Percentiles rank a stretch among this genome's conserved stretches.
phyloP scores from a whole-genome alignment of 1,284 basidiomycete genomes.

The Cutaneotrichosporon arboriforme region DNA sequence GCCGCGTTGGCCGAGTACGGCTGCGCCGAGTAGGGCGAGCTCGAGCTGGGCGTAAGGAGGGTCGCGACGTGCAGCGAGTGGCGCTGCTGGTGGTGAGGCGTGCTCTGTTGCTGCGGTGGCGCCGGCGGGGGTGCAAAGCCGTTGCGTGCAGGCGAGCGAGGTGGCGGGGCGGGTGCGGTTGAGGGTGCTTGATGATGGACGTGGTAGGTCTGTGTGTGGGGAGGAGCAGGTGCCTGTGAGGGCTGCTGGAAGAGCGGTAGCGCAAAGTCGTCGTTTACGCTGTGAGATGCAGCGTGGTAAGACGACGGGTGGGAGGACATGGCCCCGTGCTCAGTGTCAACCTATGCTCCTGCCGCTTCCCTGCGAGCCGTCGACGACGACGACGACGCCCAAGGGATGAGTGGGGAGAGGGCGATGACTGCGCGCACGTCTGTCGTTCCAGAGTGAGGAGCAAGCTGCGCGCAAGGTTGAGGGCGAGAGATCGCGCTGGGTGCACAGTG shows the following conservation, averaged over 20 bases:
- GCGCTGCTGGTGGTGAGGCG: constrained; percentile 1
- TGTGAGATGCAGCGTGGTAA: constrained; percentile 25
- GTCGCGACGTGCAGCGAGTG: not conserved
- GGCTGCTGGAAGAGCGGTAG: constrained; percentile 35
- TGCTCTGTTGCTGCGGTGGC: constrained; percentile 4
- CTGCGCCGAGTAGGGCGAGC: constrained; percentile 9
- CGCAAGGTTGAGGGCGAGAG: too few species aligned
- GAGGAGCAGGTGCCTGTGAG: constrained; percentile 11
- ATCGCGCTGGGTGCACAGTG: too few species aligned
- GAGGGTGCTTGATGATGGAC: not conserved
- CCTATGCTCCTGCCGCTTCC: too few species aligned
- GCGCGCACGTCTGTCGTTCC: too few species aligned
- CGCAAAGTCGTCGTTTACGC: constrained; percentile 27
- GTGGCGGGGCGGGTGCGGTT: constrained; percentile 12
- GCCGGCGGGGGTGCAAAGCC: constrained; percentile 9
- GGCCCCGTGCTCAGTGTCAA: not conserved
- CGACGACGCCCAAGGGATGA: too few species aligned
- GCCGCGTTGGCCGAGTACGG: not conserved
- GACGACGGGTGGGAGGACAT: constrained; percentile 38
- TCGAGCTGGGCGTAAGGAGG: not conserved
- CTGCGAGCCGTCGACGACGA: too few species aligned
- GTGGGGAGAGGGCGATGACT: too few species aligned
- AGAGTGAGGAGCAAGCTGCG: too few species aligned
- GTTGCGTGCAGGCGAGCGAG: constrained; percentile 8
- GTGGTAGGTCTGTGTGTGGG: not conserved